Conservation (phyloP, 441 rosid genomes). For the Corymbia calophylla region DNA sequence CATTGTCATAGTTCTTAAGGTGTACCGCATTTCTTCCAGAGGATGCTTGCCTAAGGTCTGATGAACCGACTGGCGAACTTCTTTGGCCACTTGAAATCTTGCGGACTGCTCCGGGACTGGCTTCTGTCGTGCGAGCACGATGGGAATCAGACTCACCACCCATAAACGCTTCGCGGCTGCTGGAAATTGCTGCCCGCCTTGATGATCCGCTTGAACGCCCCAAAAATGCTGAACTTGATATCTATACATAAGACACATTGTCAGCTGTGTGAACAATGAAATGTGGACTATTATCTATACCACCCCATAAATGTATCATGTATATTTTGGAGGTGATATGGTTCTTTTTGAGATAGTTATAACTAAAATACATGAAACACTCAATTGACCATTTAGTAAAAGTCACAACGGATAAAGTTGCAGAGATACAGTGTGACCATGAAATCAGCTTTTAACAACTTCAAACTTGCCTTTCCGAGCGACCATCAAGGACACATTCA, state of each 20-base stretch:
- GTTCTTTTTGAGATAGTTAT: background rate
- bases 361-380: background rate
- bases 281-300: background rate
- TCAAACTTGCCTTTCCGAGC: background rate
- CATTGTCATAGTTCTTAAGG: conserved; percentile 46
- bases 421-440: background rate
- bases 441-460: background rate
- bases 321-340: background rate
- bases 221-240: conserved; percentile 27
- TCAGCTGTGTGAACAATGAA: background rate
- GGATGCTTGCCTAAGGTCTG: conserved; percentile 41
- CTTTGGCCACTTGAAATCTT: conserved; percentile 37
- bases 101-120: conserved; percentile 35
- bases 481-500: background rate
- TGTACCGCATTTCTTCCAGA: conserved; percentile 42
- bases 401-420: background rate
- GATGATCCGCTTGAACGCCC: conserved; percentile 49
- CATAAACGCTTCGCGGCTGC: conserved; percentile 32
- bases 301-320: background rate
- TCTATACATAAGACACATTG: conserved; percentile 13
- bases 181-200: conserved; percentile 38
- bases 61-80: conserved; percentile 33
- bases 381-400: background rate
- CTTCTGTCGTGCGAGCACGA: conserved; percentile 30
- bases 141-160: conserved; percentile 42